Evolutionary conservation across 1,284 basidiomycete species (phyloP).

Genomic region (Ustilago nuda): DNA sequence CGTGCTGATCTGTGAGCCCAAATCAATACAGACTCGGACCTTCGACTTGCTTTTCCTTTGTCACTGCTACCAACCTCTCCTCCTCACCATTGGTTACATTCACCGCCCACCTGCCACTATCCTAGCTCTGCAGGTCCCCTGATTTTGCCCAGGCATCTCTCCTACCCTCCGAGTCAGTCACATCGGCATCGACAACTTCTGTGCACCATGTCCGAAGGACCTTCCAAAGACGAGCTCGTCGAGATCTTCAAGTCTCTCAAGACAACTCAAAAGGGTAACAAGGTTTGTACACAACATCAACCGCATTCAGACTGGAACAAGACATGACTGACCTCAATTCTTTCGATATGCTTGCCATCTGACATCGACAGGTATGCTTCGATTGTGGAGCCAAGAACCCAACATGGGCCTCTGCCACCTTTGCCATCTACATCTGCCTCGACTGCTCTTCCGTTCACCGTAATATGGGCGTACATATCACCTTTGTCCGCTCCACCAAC

Average conservation of each 20-base stretch:
- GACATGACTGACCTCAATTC: conserved; percentile 2
- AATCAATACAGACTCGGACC: neutral
- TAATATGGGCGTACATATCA: conserved; percentile 98
- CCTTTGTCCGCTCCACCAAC: conserved; percentile 96
- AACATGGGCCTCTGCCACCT: conserved; percentile 96
- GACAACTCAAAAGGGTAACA: conserved; percentile 62
- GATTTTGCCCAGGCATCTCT: neutral
- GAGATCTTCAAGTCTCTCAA: conserved; percentile 69
- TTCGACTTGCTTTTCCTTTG: conserved; percentile 3
- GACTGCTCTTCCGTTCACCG: conserved; percentile 96
- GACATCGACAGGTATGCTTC: conserved; percentile 82
- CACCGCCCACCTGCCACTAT: neutral
- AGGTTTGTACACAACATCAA: conserved; percentile 27
- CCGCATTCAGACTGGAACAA: neutral
- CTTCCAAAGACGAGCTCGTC: conserved; percentile 65
- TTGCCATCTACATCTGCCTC: conserved; percentile 95
- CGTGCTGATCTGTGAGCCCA: neutral
- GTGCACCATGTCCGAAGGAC: conserved; percentile 57
- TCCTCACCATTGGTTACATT: neutral
- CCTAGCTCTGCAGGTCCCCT: neutral
- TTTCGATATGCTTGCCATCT: neutral
- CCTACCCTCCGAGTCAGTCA: neutral
- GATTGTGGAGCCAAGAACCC: conserved; percentile 97
- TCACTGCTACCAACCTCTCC: neutral
- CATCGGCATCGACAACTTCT: neutral